Evolutionary conservation across 2,329 filamentous ascomycete species (phyloP), one percentile per base, ranked within the genome.

Genomic region (Fusarium sp.): DNA sequence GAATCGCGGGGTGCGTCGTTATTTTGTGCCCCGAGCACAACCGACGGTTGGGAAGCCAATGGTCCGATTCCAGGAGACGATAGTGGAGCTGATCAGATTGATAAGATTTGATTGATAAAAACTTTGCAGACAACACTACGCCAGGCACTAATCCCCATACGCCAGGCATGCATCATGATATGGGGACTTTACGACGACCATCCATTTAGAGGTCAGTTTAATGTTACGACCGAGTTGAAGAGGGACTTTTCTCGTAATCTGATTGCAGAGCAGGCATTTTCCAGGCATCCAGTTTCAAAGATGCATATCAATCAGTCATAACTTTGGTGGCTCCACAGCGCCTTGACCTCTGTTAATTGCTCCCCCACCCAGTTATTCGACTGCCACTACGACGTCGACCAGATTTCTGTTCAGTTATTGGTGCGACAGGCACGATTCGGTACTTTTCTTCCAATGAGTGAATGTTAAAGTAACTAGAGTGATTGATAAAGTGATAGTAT

Each of bases 91-190:
- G 78, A 81, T 82, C 77, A 75, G 82, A 83, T 83, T 83, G 82
- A 83, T 83, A 82, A 83, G 82, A 83, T 83, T 79, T 77, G 80
- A 82, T 82, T 82, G 80, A 82, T 82, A 81, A 82, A 79, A 79
- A 67, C 70, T 73, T 73, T 64, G 69, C 67, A 54, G 63, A 52
- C 46, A 49, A 54, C 37, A 56, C 56, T 51, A 58, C 65, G 67
- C 73, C 71, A 75, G 73, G 72, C 73, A 72, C 14, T 24, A 52
- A 47, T 11, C 7, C 51, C 47, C 55, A 48, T 64, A 58, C 67
- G 71, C 73, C 69, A 75, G 73, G 72, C 73, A 75, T 13, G 24
- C 45, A 42, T 12, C 10, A 47, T 24, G 20, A 5, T 40, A n/a
- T 52, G 51, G 42, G 24, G 52, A 54, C 37, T 11, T 18, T 29